Evolutionary conservation across 2,329 filamentous ascomycete genomes (phyloP).

Genomic region (Bipolaris bicolor): DNA sequence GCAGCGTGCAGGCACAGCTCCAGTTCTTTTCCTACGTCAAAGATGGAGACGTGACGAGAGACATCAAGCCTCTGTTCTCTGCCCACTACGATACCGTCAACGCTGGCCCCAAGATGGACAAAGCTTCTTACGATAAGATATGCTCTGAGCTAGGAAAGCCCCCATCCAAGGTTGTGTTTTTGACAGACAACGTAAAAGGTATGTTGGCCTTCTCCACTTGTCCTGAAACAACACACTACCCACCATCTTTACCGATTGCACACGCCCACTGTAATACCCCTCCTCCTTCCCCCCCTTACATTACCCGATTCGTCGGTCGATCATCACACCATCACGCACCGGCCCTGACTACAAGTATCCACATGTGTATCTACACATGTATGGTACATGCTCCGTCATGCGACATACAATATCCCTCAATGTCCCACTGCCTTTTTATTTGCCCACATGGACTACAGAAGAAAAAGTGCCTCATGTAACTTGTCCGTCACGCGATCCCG

Average conservation of each 20-base stretch:
- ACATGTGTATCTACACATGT: neutral
- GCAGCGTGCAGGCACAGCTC: conserved; percentile 80
- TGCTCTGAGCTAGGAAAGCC: conserved; percentile 54
- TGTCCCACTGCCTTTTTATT: conserved; percentile 1
- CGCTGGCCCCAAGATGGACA: conserved; percentile 74
- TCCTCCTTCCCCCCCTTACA: conserved; percentile 15
- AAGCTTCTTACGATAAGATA: conserved; percentile 71
- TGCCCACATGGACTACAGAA: neutral
- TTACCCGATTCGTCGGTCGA: conserved; percentile 4
- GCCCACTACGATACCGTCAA: conserved; percentile 76
- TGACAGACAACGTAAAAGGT: conserved; percentile 77
- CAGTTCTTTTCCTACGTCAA: conserved; percentile 71
- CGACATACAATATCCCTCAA: conserved; percentile 4
- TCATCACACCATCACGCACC: conserved; percentile 6
- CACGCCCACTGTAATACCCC: conserved; percentile 10
- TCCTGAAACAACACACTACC: conserved; percentile 20
- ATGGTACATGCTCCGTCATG: conserved; percentile 4
- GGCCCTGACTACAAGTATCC: neutral
- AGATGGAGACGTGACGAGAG: conserved; percentile 48
- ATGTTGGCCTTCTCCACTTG: conserved; percentile 11
- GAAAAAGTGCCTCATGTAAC: neutral
- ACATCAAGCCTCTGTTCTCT: conserved; percentile 47
- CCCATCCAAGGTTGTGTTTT: conserved; percentile 69
- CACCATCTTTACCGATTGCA: conserved; percentile 4
- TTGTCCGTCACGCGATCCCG: conserved; percentile 10